phyloP scores from a whole-genome alignment of 2,329 filamentous ascomycete species.

The Epicoccum sorghinum region DNA sequence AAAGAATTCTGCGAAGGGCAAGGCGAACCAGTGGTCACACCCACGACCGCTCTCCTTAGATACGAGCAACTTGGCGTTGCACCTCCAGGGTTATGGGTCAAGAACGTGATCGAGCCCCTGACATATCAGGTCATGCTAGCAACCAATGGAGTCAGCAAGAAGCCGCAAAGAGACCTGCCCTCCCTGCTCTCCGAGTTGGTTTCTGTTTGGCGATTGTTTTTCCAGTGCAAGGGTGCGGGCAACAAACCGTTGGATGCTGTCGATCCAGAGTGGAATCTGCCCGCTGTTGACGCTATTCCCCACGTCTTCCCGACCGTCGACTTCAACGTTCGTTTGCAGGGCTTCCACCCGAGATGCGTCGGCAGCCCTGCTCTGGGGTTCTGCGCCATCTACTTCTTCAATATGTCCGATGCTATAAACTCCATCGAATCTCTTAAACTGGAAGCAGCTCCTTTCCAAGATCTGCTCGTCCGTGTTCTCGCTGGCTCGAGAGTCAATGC shows the following conservation, averaged over 20 bases:
- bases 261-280: slow-evolving; percentile 34
- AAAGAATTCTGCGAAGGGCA: slow-evolving; percentile 25
- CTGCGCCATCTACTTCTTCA: slow-evolving; percentile 41
- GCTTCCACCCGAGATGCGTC: slow-evolving; percentile 29
- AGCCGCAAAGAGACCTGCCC: slow-evolving; percentile 21
- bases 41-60: slow-evolving; percentile 34
- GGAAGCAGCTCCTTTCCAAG: slow-evolving; percentile 36
- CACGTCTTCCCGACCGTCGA: slow-evolving; percentile 7
- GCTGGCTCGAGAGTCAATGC: slow-evolving; percentile 25
- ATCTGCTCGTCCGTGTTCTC: slow-evolving; percentile 33
- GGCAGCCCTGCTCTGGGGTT: slow-evolving; percentile 29
- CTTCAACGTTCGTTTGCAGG: slow-evolving; percentile 34
- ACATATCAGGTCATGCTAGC: slow-evolving; percentile 32
- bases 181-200: slow-evolving; percentile 36
- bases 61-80: slow-evolving; percentile 39
- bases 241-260: slow-evolving; percentile 26
- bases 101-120: slow-evolving; percentile 24
- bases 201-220: slow-evolving; percentile 43
- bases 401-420: slow-evolving; percentile 29
- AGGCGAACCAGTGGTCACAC: slow-evolving; percentile 18
- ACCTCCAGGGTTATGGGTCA: slow-evolving; percentile 29
- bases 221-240: slow-evolving; percentile 34
- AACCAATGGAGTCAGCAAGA: slow-evolving; percentile 11
- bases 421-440: slow-evolving; percentile 22
- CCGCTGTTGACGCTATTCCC: slow-evolving; percentile 18